Evolutionary conservation across 768 basidiomycete genomes (phyloP), one percentile per base, ranked within the genome.

Genomic region (Tulasnella sp.): DNA sequence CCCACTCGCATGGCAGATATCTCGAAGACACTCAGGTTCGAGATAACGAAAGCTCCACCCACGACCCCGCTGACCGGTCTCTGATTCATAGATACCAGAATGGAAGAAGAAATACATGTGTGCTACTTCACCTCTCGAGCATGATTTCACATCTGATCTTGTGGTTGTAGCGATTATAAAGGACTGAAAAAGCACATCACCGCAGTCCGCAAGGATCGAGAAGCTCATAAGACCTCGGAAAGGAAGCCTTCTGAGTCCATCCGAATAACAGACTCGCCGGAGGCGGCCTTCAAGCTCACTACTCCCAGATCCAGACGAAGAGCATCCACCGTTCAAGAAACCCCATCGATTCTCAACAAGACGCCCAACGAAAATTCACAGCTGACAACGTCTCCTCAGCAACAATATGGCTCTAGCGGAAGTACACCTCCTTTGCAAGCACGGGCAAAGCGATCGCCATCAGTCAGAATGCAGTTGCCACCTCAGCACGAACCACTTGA

Each of bases 41-140:
- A 62, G 22, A 59, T 59, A 59, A 59, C 52, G 9, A 29, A 12
- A 59, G 11, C 52, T 29, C 26, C 52, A 5, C 6, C 11, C 26
- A 5, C 12, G 26, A 59, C 32, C 12, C 52, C 11, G 7, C 19
- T 29, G 22, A 14, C 22, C 52, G 9, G 1, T 22, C 22, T 59
- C 14, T 22, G 2, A 34, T 34, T 29, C 3, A 7, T 63, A 91
- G 91, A 87, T 85, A 36, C 87, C 89, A 1, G 91, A 92, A 79
- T 92, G 89, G 89, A 87, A 87, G 75, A 85, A 82, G 75, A 87
- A 86, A 1, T 89, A 90, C 77, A 88, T 89, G 88, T 86, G 82
- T 78, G n/a, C 29, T 44, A 22, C 26, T 32, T 36, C 14, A 32
- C 11, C n/a, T 41, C 41, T 11, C 35, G 26, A 17, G 72, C 19